Evolutionary conservation across 2,329 filamentous ascomycete genomes (phyloP).

Genomic region (Neurospora sp.): DNA sequence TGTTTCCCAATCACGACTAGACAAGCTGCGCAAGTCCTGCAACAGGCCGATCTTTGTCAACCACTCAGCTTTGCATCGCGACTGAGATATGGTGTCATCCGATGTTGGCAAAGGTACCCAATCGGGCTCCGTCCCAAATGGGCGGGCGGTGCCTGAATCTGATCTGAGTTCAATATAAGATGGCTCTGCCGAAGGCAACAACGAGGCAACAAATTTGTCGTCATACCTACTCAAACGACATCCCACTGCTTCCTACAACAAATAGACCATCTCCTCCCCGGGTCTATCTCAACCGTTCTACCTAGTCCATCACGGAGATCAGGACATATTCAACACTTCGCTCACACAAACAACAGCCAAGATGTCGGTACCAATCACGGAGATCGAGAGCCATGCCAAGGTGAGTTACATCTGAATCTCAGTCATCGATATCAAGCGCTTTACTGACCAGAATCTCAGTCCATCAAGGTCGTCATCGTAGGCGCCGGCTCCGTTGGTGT

Average conservation of each 20-base stretch:
- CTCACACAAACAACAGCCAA: not conserved
- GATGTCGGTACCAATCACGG: not conserved
- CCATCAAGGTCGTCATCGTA: constrained; percentile 20
- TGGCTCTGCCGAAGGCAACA: not conserved
- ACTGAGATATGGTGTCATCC: not conserved
- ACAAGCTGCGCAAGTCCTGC: not conserved
- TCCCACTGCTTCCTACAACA: not conserved
- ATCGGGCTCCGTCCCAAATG: not conserved
- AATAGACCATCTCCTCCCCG: not conserved
- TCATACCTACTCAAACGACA: not conserved
- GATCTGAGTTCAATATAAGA: not conserved
- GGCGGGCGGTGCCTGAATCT: not conserved
- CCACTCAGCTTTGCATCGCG: not conserved
- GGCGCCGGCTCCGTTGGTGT: constrained; percentile 22
- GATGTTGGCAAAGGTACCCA: not conserved
- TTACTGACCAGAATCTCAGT: constrained; percentile 7
- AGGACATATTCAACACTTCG: not conserved
- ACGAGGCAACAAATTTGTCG: not conserved
- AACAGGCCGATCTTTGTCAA: not conserved
- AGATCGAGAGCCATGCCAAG: not conserved
- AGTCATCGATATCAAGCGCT: not conserved
- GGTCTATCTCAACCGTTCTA: not conserved
- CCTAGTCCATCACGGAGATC: not conserved
- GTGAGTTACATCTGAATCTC: not conserved
- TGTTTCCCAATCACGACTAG: not conserved